phyloP scores from a whole-genome alignment of 2,329 filamentous ascomycete genomes.

The Dendryphion nanum region DNA sequence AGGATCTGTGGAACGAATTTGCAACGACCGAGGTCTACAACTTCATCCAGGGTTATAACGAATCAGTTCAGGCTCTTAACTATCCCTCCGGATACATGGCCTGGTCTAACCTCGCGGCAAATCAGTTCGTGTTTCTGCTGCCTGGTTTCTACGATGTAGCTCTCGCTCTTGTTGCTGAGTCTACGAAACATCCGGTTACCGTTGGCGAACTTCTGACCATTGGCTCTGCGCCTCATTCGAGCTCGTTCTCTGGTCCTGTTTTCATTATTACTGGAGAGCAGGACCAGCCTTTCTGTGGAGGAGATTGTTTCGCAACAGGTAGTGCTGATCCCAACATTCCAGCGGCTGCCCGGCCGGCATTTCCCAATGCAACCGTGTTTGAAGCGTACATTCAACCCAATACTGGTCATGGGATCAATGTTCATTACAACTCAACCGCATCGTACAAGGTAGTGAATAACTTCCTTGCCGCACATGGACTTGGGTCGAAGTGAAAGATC shows the following conservation, averaged over 20 bases:
- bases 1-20: slow-evolving; percentile 28
- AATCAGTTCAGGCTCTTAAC: slow-evolving; percentile 19
- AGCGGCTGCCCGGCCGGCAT: slow-evolving; percentile 41
- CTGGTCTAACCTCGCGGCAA: slow-evolving; percentile 45
- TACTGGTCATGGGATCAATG: slow-evolving; percentile 49
- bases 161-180: slow-evolving; percentile 48
- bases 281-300: slow-evolving; percentile 60
- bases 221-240: slow-evolving; percentile 36
- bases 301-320: slow-evolving; percentile 54
- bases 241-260: slow-evolving; percentile 54
- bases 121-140: slow-evolving; percentile 51
- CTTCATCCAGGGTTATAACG: slow-evolving; percentile 30
- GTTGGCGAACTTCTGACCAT: slow-evolving; percentile 60
- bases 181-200: slow-evolving; percentile 56
- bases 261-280: slow-evolving; percentile 56
- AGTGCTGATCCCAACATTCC: slow-evolving; percentile 44
- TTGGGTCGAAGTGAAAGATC: no score
- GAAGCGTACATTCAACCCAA: slow-evolving; percentile 54
- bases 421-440: slow-evolving; percentile 43
- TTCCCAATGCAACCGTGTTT: slow-evolving; percentile 50
- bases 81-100: slow-evolving; percentile 55
- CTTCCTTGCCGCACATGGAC: slow-evolving; percentile 31
- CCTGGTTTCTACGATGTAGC: slow-evolving; percentile 56
- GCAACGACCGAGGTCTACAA: slow-evolving; percentile 28
- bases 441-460: slow-evolving; percentile 40